Percentiles rank a stretch among this genome's conserved stretches.
Evolutionary conservation across 2,329 filamentous ascomycete genomes (phyloP).

Genomic region (Colletotrichum sp.): DNA sequence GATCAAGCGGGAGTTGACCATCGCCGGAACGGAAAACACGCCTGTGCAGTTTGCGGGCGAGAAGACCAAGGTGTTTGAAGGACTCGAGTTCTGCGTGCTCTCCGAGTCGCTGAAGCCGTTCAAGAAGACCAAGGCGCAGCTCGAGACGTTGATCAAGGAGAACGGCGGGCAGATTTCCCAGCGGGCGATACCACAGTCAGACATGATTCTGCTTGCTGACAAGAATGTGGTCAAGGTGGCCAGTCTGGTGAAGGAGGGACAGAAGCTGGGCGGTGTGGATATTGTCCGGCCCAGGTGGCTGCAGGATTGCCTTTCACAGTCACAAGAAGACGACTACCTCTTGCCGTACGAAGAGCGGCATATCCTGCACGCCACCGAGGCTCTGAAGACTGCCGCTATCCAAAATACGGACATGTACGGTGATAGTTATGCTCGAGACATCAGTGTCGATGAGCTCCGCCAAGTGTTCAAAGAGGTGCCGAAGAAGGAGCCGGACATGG

Average conservation of each 20-base stretch:
- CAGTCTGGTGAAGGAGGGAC: constrained; percentile 76
- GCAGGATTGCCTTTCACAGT: constrained; percentile 75
- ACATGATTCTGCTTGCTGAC: constrained; percentile 79
- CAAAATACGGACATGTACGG: constrained; percentile 76
- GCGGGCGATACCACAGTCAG: constrained; percentile 64
- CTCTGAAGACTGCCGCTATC: constrained; percentile 57
- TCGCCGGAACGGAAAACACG: constrained; percentile 71
- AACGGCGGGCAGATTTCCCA: constrained; percentile 84
- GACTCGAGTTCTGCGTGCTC: constrained; percentile 82
- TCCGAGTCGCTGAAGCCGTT: constrained; percentile 73
- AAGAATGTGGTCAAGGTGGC: constrained; percentile 83
- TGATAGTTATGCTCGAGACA: constrained; percentile 82
- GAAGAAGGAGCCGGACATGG: constrained; percentile 43
- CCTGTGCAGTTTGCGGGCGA: constrained; percentile 56
- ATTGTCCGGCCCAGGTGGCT: constrained; percentile 86
- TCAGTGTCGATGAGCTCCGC: constrained; percentile 67
- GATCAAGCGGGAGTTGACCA: constrained; percentile 71
- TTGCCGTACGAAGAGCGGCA: constrained; percentile 69
- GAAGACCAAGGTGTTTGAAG: constrained; percentile 72
- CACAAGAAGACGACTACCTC: constrained; percentile 59
- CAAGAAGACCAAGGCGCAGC: constrained; percentile 77
- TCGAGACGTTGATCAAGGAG: constrained; percentile 82
- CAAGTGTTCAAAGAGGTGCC: constrained; percentile 55
- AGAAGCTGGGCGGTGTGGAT: constrained; percentile 72
- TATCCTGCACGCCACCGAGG: constrained; percentile 71